Base-by-base conservation (phyloP, 2,329 filamentous ascomycete genomes). In the Paraconiothyrium sp. region DNA sequence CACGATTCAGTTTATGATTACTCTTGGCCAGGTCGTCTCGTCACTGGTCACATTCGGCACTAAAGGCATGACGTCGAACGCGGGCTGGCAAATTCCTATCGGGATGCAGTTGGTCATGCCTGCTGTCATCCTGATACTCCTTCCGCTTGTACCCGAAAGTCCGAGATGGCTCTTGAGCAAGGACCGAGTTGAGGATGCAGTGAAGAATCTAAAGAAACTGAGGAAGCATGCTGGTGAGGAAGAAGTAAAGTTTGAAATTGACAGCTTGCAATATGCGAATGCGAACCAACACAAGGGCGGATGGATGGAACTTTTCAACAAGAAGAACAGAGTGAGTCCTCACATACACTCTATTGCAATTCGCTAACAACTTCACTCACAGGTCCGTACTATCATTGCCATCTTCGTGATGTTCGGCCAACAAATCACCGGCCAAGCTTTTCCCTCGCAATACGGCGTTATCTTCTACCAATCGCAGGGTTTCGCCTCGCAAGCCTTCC, bases 401-500 rank as follows among this genome's bases (percentile, higher is more conserved):
- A 24, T 50, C 24, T 50, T 50, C 47, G 47, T 24, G 16, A 50
- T 50, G 47, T 50, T 50, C 47, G 22, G 47, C 9, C 47, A 50
- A 24, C 47, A 50, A 50, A 30, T 50, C 47, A 50, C 47, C 24
- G 47, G 47, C 8, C 47, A 50, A 30, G n/a, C 47, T 7, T 50
- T 50, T 30, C 24, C 22, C 20, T 50, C 47, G n/a, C 47, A 27
- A 22, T 50, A 50, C 47, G 16, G 24, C n/a, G 47, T 50, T n/a
- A 50, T 50, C 22, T 50, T 50, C 47, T 50, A 50, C 22, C 47
- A 50, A 24, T 30, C n/a, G 20, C 47, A 50, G 27, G 20, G 47
- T 4, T 50, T 50, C 11, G 22, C 24, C 24, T 30, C 24, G 14
- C 11, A 50, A 35, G 47, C 47, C 13, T 50, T 50, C 20, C 47